Evolutionary conservation across 768 basidiomycete species (phyloP), one percentile per base, ranked within the genome.

Genomic region (Boletus huronensis): DNA sequence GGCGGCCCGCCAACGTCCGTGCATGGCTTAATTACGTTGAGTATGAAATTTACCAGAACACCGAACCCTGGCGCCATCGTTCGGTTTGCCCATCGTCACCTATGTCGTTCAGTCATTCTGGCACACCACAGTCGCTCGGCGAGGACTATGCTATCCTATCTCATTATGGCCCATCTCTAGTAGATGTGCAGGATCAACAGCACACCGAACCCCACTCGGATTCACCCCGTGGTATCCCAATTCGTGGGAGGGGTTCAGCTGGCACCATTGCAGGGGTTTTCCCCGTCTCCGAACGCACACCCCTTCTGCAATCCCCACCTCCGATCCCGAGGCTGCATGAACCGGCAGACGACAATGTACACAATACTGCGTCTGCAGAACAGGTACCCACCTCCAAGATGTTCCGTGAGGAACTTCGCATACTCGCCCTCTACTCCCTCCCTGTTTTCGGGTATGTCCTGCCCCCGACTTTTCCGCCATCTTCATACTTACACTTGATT

Each of bases 361-460:
- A 5, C 19, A 46, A 44, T 17, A 1, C 19, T 6, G 7, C 28
- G 32, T 44, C 45, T 17, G 65, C 69, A 25, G 62, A 70, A 16
- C 55, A 62, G 8, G 31, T 43, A 3, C 52, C 58, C 25, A 55
- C 63, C 31, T 41, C 71, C 3, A 72, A 69, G 29, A 64, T 77
- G 63, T 77, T 82, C 54, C 75, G 76, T 64, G 82, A 89, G 52
- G 90, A 93, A 61, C 63, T 83, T 0, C 62, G 68, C 3, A 81
- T 85, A 38, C 75, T 91, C 17, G 52, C 76, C 3, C 76, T 76
- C 65, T 93, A 88, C 66, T 80, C 88, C 3, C 64, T 88, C 17
- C 89, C 89, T 5, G 82, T 91, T 32, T 84, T 86, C 55, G 81
- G 80, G 90, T 90, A 58, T 53, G 82, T 75, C 26, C 17, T 51